phyloP scores from a whole-genome alignment of 2,329 filamentous ascomycete genomes.

The Microdochium nivale region DNA sequence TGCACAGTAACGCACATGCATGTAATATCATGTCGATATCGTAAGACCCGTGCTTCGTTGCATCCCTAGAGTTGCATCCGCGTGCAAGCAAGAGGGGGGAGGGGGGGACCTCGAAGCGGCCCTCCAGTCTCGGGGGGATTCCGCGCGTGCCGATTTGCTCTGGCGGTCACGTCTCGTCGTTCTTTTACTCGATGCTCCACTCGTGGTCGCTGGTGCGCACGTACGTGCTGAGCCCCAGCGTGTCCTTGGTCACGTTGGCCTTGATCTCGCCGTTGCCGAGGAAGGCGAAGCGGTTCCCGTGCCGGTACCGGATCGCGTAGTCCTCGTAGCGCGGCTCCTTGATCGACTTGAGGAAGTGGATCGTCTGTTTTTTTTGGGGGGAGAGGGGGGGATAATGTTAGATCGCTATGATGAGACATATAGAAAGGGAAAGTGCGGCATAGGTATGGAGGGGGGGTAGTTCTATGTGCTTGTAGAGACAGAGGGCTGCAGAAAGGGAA shows the following conservation, averaged over 20 bases:
- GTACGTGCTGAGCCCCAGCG: conserved; percentile 31
- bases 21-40: no score
- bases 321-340: conserved; percentile 23
- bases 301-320: conserved; percentile 22
- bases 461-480: no score
- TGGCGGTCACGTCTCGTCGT: not conserved
- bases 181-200: conserved; percentile 30
- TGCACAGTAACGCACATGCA: no score
- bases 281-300: conserved; percentile 27
- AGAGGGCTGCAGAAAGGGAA: no score
- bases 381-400: not conserved
- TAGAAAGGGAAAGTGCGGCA: no score
- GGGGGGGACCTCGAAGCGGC: no score
- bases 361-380: conserved; percentile 14
- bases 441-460: no score
- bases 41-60: no score
- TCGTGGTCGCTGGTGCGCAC: conserved; percentile 32
- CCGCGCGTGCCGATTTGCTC: no score
- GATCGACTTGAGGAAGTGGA: conserved; percentile 27
- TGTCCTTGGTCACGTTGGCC: conserved; percentile 26
- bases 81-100: no score
- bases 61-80: no score
- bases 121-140: no score
- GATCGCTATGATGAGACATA: not conserved
- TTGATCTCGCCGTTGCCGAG: conserved; percentile 34